Percentiles rank a stretch among this genome's conserved stretches.
phyloP scores from a whole-genome alignment of 495 filamentous ascomycete genomes.

The Penicillium turbatum region DNA sequence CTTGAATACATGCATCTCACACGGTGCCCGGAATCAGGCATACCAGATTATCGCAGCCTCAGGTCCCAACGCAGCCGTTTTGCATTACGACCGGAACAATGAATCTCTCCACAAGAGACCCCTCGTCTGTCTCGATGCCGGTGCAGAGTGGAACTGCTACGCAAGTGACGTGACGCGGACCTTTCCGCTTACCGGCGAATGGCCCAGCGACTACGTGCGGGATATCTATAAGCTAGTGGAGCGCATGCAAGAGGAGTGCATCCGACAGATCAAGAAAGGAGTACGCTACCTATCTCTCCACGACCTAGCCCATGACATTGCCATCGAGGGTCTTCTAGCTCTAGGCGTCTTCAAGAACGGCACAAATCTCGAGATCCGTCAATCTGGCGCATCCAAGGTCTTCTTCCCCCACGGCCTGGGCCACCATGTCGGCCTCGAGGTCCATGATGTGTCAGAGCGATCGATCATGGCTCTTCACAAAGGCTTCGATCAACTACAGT shows the following conservation, averaged over 20 bases:
- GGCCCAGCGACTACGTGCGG: constrained; percentile 57
- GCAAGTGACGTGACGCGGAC: constrained; percentile 89
- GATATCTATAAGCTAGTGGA: constrained; percentile 73
- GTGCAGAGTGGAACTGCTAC: constrained; percentile 80
- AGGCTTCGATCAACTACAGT: constrained; percentile 18
- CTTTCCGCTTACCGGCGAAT: constrained; percentile 64
- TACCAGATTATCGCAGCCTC: constrained; percentile 84
- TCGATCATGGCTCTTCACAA: constrained; percentile 39
- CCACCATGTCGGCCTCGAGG: constrained; percentile 86
- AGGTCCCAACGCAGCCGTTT: constrained; percentile 69
- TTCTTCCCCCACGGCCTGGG: constrained; percentile 93
- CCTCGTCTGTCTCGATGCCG: constrained; percentile 79
- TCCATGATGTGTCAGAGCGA: constrained; percentile 69
- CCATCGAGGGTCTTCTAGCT: constrained; percentile 60
- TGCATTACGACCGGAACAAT: constrained; percentile 85
- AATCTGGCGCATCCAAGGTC: constrained; percentile 62
- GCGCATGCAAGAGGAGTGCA: constrained; percentile 77
- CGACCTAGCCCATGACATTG: constrained; percentile 65
- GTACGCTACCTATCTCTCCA: constrained; percentile 65
- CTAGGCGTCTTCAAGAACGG: constrained; percentile 62
- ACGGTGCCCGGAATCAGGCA: constrained; percentile 70
- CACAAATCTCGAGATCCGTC: constrained; percentile 57
- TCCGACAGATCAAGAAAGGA: constrained; percentile 60
- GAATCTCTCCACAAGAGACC: constrained; percentile 61
- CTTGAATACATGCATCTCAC: constrained; percentile 60